These are phyloP conservation scores for Pseudisothecium myosuroides DNA, from an alignment of 225 moss, liverwort and hornwort species.

Conservation along the genomic window DNA sequence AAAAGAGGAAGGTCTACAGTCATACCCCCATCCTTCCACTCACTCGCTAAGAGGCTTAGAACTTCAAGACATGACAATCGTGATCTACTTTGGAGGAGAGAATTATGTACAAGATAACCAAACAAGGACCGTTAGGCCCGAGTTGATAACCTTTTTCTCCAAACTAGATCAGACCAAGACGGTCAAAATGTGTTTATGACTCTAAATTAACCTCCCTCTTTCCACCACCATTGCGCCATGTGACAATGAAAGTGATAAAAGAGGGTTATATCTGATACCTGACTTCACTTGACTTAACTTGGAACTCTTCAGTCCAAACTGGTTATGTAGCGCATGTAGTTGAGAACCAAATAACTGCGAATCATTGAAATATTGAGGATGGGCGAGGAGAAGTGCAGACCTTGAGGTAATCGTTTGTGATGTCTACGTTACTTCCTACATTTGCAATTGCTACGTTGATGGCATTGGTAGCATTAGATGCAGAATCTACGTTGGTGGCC, in stretches of 20 bases:
- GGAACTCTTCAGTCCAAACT: not conserved
- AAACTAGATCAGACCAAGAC: not conserved
- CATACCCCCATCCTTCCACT: not conserved
- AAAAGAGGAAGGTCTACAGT: not conserved
- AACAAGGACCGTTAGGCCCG: no score
- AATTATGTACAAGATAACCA: not conserved
- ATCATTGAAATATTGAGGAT: not conserved
- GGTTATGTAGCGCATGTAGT: not conserved
- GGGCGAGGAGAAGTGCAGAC: not conserved
- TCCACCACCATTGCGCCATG: not conserved
- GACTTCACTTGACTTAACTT: not conserved
- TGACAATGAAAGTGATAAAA: no score
- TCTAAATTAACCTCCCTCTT: not conserved
- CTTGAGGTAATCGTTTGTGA: slow-evolving; percentile 1
- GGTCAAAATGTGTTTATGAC: not conserved
- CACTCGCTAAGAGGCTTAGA: not conserved
- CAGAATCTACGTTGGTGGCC: not conserved
- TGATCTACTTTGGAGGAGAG: not conserved
- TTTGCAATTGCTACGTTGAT: not conserved
- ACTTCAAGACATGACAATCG: not conserved
- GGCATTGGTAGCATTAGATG: not conserved
- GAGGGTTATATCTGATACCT: no score
- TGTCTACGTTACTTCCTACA: not conserved
- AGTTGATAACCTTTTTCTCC: not conserved
- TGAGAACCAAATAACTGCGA: not conserved